These are phyloP conservation scores for Coriaria nepalensis DNA, from an alignment of 306 rosid species.

Conservation along the genomic window DNA sequence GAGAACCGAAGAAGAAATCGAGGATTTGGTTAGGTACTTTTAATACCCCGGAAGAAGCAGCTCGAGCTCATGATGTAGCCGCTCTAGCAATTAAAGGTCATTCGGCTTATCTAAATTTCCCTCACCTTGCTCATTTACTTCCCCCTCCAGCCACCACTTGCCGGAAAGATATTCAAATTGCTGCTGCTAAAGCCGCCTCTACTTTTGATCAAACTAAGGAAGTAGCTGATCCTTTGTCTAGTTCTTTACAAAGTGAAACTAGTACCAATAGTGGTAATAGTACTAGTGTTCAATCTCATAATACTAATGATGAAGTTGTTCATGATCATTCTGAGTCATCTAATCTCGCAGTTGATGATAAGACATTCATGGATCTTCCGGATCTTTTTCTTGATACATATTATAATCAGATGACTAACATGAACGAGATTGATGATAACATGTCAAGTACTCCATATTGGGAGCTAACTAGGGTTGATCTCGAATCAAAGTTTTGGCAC, in stretches of 20 bases:
- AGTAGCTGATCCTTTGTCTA: no score
- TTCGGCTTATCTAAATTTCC: constrained; percentile 57
- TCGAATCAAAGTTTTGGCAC: no score
- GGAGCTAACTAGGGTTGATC: no score
- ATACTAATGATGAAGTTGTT: no score
- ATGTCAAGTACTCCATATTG: no score
- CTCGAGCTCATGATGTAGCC: constrained; percentile 77
- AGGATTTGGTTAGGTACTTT: constrained; percentile 77
- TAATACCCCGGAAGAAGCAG: constrained; percentile 61
- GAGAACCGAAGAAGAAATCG: constrained; percentile 68
- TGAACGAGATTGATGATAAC: no score
- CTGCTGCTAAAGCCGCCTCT: constrained; percentile 54
- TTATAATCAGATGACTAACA: neutral
- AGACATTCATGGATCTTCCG: constrained; percentile 40
- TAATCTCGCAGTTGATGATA: constrained; percentile 15
- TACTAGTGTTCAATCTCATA: no score
- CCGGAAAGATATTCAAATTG: constrained; percentile 56
- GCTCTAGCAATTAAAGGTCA: constrained; percentile 50
- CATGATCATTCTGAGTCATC: no score
- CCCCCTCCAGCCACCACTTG: constrained; percentile 44
- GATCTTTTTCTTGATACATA: constrained; percentile 34
- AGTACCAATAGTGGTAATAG: no score
- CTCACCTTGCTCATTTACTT: constrained; percentile 40
- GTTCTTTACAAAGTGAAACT: no score
- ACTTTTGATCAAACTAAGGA: no score